These are phyloP conservation scores for Ceratocystis ficicola DNA, from an alignment of 2,329 filamentous ascomycete genomes.

Conservation along the genomic window DNA sequence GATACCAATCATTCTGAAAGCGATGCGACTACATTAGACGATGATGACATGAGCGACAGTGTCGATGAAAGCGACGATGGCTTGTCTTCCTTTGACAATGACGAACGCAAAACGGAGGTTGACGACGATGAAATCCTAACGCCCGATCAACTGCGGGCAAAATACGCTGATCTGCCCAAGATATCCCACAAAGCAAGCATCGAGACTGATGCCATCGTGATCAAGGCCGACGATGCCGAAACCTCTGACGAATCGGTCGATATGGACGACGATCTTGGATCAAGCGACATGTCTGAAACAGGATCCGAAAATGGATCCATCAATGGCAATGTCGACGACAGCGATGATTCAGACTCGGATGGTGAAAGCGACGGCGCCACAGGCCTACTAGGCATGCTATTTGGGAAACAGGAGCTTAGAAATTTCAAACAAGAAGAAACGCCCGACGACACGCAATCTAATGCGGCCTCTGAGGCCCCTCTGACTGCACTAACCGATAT, in stretches of 20 bases:
- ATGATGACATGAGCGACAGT: slow-evolving; percentile 32
- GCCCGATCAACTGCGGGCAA: slow-evolving; percentile 54
- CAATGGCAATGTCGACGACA: slow-evolving; percentile 32
- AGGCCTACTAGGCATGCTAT: slow-evolving; percentile 45
- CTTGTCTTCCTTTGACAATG: slow-evolving; percentile 53
- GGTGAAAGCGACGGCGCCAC: slow-evolving; percentile 32
- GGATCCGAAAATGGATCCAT: slow-evolving; percentile 35
- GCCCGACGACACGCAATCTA: slow-evolving; percentile 11
- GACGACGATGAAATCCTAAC: slow-evolving; percentile 54
- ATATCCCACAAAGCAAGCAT: slow-evolving; percentile 24
- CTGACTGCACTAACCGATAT: neutral
- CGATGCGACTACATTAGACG: slow-evolving; percentile 21
- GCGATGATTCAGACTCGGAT: slow-evolving; percentile 26
- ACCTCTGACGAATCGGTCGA: slow-evolving; percentile 33
- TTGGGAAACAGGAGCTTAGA: slow-evolving; percentile 46
- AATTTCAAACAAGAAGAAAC: slow-evolving; percentile 36
- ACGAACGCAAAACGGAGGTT: slow-evolving; percentile 42
- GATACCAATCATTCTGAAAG: slow-evolving; percentile 21
- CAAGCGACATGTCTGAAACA: slow-evolving; percentile 35
- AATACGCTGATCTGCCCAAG: slow-evolving; percentile 54
- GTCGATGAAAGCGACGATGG: slow-evolving; percentile 36
- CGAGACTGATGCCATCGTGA: slow-evolving; percentile 9
- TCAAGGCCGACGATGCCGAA: slow-evolving; percentile 26
- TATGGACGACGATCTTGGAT: slow-evolving; percentile 32
- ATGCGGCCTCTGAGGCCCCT: neutral